Percentiles rank a stretch among this genome's conserved stretches.
These are phyloP conservation scores for Dictyostelium firmibasis DNA, from an alignment of 78 protist species.

Conservation along the genomic window DNA sequence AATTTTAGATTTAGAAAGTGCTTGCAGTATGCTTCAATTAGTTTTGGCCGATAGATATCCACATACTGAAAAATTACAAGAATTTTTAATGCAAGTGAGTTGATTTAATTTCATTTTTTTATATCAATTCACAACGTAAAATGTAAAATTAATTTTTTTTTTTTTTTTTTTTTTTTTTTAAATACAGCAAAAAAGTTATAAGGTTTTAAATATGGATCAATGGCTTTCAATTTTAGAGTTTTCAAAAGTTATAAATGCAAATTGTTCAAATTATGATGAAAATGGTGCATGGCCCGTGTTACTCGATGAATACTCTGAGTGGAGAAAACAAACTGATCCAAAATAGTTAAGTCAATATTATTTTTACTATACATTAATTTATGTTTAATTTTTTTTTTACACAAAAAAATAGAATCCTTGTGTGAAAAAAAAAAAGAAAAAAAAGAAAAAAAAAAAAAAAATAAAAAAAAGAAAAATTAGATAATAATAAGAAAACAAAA, in stretches of 20 bases:
- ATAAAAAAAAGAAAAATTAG: too few species aligned
- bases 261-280: slow-evolving; percentile 74
- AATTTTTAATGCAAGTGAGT: slow-evolving; percentile 29
- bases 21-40: slow-evolving; percentile 52
- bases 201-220: slow-evolving; percentile 77
- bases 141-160: background rate
- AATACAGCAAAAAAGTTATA: slow-evolving; percentile 61
- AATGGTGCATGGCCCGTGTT: slow-evolving; percentile 80
- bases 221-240: slow-evolving; percentile 76
- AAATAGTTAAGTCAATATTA: background rate
- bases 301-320: slow-evolving; percentile 56
- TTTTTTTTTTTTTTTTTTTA: background rate
- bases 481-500: too few species aligned
- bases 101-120: background rate
- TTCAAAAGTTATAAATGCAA: slow-evolving; percentile 41
- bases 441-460: background rate
- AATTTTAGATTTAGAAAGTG: slow-evolving; percentile 58
- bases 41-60: slow-evolving; percentile 51
- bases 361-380: background rate
- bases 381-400: background rate
- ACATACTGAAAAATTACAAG: slow-evolving; percentile 32
- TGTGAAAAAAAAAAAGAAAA: background rate
- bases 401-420: background rate
- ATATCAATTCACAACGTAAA: too few species aligned
- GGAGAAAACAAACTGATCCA: slow-evolving; percentile 5